phyloP scores from a whole-genome alignment of 2,329 filamentous ascomycete genomes.

The Simplicillium aogashimaense region DNA sequence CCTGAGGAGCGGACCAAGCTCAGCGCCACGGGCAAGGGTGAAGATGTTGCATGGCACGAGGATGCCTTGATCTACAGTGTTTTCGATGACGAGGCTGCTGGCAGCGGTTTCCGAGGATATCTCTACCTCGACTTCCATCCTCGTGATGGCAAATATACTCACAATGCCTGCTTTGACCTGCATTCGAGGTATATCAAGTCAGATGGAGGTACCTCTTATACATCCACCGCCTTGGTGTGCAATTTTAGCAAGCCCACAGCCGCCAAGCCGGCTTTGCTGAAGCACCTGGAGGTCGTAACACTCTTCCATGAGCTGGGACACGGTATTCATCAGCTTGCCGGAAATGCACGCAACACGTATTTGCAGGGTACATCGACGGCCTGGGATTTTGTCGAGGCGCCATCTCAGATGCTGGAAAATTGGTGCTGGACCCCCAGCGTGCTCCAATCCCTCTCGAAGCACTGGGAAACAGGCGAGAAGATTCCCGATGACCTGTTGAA shows the following conservation, averaged over 20 bases:
- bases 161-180: slow-evolving; percentile 77
- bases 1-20: slow-evolving; percentile 54
- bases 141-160: slow-evolving; percentile 72
- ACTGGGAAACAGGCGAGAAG: slow-evolving; percentile 59
- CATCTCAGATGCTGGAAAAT: slow-evolving; percentile 66
- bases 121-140: slow-evolving; percentile 76
- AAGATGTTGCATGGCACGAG: slow-evolving; percentile 71
- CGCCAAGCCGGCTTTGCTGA: slow-evolving; percentile 67
- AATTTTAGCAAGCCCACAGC: slow-evolving; percentile 76
- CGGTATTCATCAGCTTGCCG: slow-evolving; percentile 60
- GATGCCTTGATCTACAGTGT: slow-evolving; percentile 78
- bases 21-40: slow-evolving; percentile 56
- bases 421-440: slow-evolving; percentile 64
- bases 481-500: slow-evolving; percentile 69
- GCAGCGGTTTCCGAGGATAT: slow-evolving; percentile 67
- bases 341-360: slow-evolving; percentile 50
- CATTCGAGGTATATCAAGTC: slow-evolving; percentile 60
- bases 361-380: slow-evolving; percentile 61
- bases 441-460: slow-evolving; percentile 57
- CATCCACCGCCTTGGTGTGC: slow-evolving; percentile 71
- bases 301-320: slow-evolving; percentile 72
- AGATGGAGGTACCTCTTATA: slow-evolving; percentile 63
- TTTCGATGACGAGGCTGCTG: slow-evolving; percentile 66
- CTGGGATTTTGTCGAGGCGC: slow-evolving; percentile 62
- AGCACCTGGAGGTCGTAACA: slow-evolving; percentile 75